Conservation (phyloP, 306 rosid genomes). For the Malus orientalis region DNA sequence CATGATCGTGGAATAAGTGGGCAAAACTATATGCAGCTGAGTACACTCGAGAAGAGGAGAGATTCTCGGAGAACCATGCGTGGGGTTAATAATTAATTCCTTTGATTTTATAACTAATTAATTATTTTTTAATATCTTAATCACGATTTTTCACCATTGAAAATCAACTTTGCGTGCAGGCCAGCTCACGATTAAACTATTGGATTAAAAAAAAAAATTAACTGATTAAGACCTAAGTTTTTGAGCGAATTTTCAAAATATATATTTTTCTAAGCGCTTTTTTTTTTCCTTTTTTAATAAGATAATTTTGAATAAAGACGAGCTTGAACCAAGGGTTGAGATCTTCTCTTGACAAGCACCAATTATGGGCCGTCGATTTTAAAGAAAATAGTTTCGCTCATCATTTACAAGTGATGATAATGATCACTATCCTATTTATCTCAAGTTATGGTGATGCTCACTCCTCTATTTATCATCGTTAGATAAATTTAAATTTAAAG, state of each 20-base stretch:
- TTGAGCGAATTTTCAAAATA: neutral
- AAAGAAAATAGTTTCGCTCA: neutral
- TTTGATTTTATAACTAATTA: conserved; percentile 12
- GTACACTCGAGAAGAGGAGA: conserved; percentile 48
- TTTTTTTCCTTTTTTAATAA: conserved; percentile 7
- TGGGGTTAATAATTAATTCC: conserved; percentile 58
- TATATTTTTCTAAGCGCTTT: neutral
- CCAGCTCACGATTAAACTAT: conserved; percentile 22
- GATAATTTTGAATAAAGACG: conserved; percentile 21
- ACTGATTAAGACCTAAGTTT: conserved; percentile 23
- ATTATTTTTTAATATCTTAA: conserved; percentile 32
- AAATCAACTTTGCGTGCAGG: conserved; percentile 40
- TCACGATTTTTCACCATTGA: conserved; percentile 35
- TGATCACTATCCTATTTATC: too few species aligned
- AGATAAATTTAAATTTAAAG: too few species aligned
- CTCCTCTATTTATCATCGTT: accelerated
- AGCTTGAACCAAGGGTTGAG: neutral
- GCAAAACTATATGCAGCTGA: conserved; percentile 10
- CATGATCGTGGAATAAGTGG: neutral
- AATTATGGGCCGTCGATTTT: conserved; percentile 21
- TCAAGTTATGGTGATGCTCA: too few species aligned
- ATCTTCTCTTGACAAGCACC: neutral
- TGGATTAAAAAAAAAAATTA: neutral
- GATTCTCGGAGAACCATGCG: conserved; percentile 90
- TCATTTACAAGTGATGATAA: too few species aligned